Conservation (phyloP, 805 yeast genomes). For the Ogataea pilisensis region DNA sequence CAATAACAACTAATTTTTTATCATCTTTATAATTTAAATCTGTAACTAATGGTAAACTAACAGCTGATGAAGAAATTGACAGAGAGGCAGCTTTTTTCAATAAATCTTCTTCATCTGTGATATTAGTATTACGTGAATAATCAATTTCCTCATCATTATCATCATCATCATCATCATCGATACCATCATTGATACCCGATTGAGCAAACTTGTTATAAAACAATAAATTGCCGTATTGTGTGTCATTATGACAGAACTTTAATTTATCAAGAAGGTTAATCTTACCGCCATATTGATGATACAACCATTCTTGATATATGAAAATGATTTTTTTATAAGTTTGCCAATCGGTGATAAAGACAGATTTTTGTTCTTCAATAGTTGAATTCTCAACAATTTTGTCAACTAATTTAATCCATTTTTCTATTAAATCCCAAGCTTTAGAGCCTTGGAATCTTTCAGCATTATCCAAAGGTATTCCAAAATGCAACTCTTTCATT, state of each 20-base stretch:
- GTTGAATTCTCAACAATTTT: slow-evolving; percentile 38
- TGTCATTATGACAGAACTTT: slow-evolving; percentile 92
- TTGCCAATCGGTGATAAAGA: slow-evolving; percentile 45
- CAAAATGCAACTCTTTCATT: slow-evolving; percentile 90
- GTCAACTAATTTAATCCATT: slow-evolving; percentile 60
- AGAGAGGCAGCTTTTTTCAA: slow-evolving; percentile 15
- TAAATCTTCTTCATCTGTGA: slow-evolving; percentile 13
- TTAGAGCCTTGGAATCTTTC: slow-evolving; percentile 63
- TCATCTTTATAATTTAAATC: slow-evolving; percentile 37
- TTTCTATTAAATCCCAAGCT: slow-evolving; percentile 63
- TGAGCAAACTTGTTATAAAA: slow-evolving; percentile 38
- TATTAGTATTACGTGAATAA: too few species aligned
- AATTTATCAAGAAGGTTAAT: slow-evolving; percentile 42
- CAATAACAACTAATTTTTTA: slow-evolving; percentile 83
- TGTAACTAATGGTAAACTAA: slow-evolving; percentile 26
- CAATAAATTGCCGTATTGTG: slow-evolving; percentile 91
- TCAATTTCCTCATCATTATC: not conserved
- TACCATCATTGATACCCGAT: slow-evolving; percentile 24
- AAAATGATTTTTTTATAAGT: slow-evolving; percentile 45
- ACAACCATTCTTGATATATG: slow-evolving; percentile 62
- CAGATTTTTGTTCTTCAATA: slow-evolving; percentile 32
- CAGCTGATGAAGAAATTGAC: slow-evolving; percentile 14
- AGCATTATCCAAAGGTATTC: slow-evolving; percentile 56
- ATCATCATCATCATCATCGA: slow-evolving; percentile 21
- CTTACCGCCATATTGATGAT: slow-evolving; percentile 39